Percentiles rank a stretch among this genome's conserved stretches.
Conservation (phyloP, 352 stramenopile genomes). For the Globisporangium cylindrosporum region DNA sequence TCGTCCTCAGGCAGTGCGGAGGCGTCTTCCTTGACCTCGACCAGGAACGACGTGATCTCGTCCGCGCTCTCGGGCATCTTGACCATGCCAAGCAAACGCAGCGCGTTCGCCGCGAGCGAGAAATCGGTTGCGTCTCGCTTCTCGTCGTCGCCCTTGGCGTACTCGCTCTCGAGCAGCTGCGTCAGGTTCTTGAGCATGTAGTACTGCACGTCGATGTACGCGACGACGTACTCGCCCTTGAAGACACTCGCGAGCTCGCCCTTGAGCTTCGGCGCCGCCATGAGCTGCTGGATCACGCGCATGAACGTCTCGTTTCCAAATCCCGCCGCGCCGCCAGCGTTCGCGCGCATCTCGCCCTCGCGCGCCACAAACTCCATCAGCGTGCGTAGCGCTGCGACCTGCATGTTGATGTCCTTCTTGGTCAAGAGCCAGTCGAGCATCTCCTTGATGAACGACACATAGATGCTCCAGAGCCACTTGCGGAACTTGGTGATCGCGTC, state of each 20-base stretch:
- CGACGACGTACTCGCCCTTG: conserved; percentile 80
- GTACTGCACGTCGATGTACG: conserved; percentile 87
- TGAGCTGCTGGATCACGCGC: conserved; percentile 68
- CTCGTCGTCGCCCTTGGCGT: conserved; percentile 33
- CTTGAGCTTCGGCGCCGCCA: conserved; percentile 68
- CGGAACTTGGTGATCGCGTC: conserved; percentile 74
- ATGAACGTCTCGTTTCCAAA: conserved; percentile 88
- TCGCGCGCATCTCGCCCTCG: conserved; percentile 50
- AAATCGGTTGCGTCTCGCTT: conserved; percentile 40
- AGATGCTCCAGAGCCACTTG: conserved; percentile 83
- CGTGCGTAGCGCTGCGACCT: conserved; percentile 79
- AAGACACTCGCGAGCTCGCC: conserved; percentile 80
- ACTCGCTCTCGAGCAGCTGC: conserved; percentile 47
- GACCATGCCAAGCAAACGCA: conserved; percentile 67
- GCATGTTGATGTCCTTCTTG: conserved; percentile 58
- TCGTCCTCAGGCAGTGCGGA: conserved; percentile 29
- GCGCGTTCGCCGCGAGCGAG: conserved; percentile 60
- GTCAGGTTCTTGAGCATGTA: conserved; percentile 81
- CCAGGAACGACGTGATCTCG: conserved; percentile 71
- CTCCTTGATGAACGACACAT: conserved; percentile 77
- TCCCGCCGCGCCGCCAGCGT: conserved; percentile 13
- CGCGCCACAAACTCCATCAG: conserved; percentile 87
- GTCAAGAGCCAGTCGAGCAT: conserved; percentile 75
- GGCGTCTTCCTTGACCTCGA: conserved; percentile 32
- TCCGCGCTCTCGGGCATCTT: conserved; percentile 61